A percentile compares a stretch with the other conserved stretches of the same genome.
phyloP scores from a whole-genome alignment of 441 rosid species.

The Croton laevigatus region DNA sequence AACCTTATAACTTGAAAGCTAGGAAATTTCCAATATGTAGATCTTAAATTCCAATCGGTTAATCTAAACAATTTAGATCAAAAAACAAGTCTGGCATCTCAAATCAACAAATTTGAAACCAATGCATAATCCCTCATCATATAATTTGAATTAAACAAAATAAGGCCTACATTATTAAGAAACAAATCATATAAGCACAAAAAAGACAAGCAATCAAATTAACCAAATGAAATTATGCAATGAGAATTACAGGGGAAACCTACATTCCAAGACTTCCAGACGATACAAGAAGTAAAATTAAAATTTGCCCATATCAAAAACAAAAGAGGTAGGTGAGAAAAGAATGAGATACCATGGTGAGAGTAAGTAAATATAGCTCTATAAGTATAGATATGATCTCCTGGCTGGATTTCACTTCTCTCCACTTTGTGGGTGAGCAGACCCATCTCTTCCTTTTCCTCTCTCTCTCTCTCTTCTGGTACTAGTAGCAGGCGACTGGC shows the following conservation, averaged over 20 bases:
- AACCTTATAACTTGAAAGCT: conserved; percentile 5
- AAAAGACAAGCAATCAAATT: background rate
- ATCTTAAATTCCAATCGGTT: conserved; percentile 2
- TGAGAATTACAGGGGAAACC: conserved; percentile 8
- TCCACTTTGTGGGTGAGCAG: conserved; percentile 76
- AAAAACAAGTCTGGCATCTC: background rate
- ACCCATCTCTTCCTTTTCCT: conserved; percentile 52
- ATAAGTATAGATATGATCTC: conserved; percentile 96
- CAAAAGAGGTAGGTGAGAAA: conserved; percentile 1
- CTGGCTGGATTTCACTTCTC: conserved; percentile 68
- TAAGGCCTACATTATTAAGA: background rate
- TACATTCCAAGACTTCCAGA: conserved; percentile 12
- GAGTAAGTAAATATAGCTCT: conserved; percentile 92
- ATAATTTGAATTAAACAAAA: background rate
- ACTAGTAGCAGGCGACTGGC: background rate
- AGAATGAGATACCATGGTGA: conserved; percentile 62
- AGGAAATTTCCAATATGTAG: background rate
- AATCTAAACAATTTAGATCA: conserved; percentile 5
- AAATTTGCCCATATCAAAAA: background rate
- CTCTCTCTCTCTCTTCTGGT: conserved; percentile 15
- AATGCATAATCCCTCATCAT: background rate
- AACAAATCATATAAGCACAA: background rate
- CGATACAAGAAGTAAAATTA: background rate
- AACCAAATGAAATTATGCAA: background rate
- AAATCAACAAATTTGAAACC: background rate